Percentiles rank a stretch among this genome's conserved stretches.
Conservation (phyloP, 163 green algal species). For the Chlorella variabilis region DNA sequence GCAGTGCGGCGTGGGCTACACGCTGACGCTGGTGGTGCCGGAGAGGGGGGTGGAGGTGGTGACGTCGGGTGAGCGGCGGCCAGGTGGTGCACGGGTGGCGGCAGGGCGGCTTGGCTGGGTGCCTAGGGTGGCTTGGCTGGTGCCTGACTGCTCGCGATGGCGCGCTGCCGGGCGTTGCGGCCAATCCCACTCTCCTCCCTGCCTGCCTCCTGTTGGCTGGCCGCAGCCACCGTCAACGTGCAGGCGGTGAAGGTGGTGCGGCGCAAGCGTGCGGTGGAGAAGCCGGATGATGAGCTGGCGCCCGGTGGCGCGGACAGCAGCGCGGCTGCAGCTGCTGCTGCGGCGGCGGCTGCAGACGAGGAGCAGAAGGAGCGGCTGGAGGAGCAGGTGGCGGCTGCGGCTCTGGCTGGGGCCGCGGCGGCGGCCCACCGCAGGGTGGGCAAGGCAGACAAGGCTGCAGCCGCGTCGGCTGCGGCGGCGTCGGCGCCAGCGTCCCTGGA, state of each 20-base stretch:
- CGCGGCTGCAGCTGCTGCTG: not conserved
- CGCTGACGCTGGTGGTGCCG: constrained; percentile 21
- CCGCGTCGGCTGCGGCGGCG: not conserved
- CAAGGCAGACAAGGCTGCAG: not conserved
- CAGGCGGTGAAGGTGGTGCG: constrained; percentile 17
- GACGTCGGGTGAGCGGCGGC: constrained; percentile 5
- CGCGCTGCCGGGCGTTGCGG: too few species aligned
- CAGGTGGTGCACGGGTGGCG: not conserved
- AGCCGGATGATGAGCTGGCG: not conserved
- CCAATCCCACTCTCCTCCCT: too few species aligned
- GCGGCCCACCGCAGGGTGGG: not conserved
- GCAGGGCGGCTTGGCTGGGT: too few species aligned
- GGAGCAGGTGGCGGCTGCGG: not conserved
- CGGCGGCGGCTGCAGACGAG: not conserved
- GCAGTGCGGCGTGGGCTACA: constrained; percentile 33
- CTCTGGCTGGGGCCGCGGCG: not conserved
- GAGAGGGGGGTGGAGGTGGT: constrained; percentile 24
- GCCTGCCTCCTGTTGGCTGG: not conserved
- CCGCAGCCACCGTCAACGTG: constrained; percentile 23
- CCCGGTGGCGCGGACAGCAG: not conserved
- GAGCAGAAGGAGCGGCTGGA: not conserved
- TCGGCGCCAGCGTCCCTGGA: not conserved
- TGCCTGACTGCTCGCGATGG: too few species aligned
- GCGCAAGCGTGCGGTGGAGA: not conserved
- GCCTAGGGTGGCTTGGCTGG: too few species aligned